These are phyloP conservation scores for Verbascum thapsus DNA, from an alignment of 257 asterid species.

Conservation along the genomic window DNA sequence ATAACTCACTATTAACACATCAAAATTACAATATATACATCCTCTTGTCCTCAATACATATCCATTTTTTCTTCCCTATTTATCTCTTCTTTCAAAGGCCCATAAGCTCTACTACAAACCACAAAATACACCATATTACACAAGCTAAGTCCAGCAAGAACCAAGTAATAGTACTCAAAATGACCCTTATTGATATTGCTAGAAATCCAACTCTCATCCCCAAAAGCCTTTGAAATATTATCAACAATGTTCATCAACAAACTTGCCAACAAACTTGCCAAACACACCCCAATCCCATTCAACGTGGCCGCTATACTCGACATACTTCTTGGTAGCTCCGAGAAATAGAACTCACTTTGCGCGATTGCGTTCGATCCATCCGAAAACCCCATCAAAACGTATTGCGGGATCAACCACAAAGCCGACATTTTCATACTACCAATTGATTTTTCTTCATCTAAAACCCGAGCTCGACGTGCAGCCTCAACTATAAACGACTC, in stretches of 20 bases:
- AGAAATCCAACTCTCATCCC: constrained; percentile 65
- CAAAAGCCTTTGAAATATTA: constrained; percentile 41
- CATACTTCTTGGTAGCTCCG: constrained; percentile 71
- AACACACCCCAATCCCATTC: constrained; percentile 38
- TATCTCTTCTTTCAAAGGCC: constrained; percentile 40
- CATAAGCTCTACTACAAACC: constrained; percentile 53
- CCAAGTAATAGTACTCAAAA: constrained; percentile 63
- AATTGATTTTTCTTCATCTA: neutral
- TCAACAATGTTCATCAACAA: constrained; percentile 46
- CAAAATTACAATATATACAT: constrained; percentile 7
- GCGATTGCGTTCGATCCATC: constrained; percentile 57
- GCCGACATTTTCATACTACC: constrained; percentile 48
- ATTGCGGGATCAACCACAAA: constrained; percentile 69
- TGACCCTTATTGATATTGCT: constrained; percentile 63
- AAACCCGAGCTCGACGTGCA: constrained; percentile 36
- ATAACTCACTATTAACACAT: neutral
- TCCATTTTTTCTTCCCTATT: constrained; percentile 23
- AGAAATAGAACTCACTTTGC: constrained; percentile 64
- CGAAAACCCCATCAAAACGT: constrained; percentile 56
- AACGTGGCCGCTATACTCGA: constrained; percentile 64
- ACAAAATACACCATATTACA: constrained; percentile 54
- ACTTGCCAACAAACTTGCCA: constrained; percentile 60
- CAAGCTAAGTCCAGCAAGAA: constrained; percentile 58
- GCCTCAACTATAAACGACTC: constrained; percentile 54
- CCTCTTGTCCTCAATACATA: constrained; percentile 21